A percentile compares a stretch with the other conserved stretches of the same genome.
Evolutionary conservation across 2,329 filamentous ascomycete genomes (phyloP).

Genomic region (Lecanicillium sp.): DNA sequence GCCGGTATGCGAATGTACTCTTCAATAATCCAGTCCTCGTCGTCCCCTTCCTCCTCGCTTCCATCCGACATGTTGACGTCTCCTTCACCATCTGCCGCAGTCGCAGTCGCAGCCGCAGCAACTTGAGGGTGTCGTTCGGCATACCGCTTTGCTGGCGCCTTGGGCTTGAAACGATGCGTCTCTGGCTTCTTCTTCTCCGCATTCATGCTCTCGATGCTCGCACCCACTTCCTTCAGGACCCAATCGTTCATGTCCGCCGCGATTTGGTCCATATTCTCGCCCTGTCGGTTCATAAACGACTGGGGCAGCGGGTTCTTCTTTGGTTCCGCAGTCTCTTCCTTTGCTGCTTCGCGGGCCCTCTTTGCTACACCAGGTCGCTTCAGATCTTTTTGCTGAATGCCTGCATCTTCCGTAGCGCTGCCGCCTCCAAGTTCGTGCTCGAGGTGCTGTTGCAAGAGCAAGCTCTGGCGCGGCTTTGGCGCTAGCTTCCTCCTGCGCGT

Average conservation of each 20-base stretch:
- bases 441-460: constrained; percentile 11
- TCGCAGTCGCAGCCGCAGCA: constrained; percentile 6
- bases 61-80: constrained; percentile 30
- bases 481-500: constrained; percentile 28
- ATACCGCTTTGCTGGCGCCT: constrained; percentile 46
- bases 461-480: constrained; percentile 12
- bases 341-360: constrained; percentile 15
- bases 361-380: constrained; percentile 26
- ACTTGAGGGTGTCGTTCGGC: constrained; percentile 46
- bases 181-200: constrained; percentile 26
- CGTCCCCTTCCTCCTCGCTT: constrained; percentile 35
- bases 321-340: constrained; percentile 9
- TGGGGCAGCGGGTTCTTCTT: constrained; percentile 21
- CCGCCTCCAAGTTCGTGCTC: constrained; percentile 3
- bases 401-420: constrained; percentile 5
- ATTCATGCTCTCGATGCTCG: constrained; percentile 41
- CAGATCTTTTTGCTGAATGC: constrained; percentile 17
- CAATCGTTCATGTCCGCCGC: constrained; percentile 50
- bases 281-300: constrained; percentile 25
- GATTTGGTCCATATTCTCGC: constrained; percentile 40
- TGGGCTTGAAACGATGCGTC: constrained; percentile 44
- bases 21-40: constrained; percentile 55
- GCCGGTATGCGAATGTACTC: constrained; percentile 56
- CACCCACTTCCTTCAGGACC: constrained; percentile 50
- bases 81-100: constrained; percentile 14